Percentiles rank a stretch among this genome's conserved stretches.
These are phyloP conservation scores for Neoboletus magnificus DNA, from an alignment of 768 basidiomycete species.

Conservation along the genomic window DNA sequence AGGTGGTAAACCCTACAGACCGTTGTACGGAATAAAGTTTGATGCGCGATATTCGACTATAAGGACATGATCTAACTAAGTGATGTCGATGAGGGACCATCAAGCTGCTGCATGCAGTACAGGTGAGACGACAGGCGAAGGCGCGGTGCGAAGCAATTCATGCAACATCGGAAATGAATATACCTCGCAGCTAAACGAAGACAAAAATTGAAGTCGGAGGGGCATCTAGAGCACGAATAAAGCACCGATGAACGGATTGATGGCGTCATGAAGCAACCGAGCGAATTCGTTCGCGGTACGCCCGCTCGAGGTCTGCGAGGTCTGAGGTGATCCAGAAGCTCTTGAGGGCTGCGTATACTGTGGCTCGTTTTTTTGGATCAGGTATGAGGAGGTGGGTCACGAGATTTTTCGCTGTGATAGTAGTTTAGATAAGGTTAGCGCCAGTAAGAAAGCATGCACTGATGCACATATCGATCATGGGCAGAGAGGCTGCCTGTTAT, in stretches of 20 bases:
- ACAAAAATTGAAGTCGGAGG: background rate
- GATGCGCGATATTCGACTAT: background rate
- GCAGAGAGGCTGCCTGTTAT: background rate
- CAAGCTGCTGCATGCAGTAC: background rate
- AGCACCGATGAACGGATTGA: background rate
- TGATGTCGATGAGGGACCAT: background rate
- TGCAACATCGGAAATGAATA: constrained; percentile 1
- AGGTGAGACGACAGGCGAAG: background rate
- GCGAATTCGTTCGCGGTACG: constrained; percentile 56
- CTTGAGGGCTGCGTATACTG: constrained; percentile 56
- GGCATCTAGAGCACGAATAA: background rate
- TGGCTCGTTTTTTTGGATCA: constrained; percentile 56
- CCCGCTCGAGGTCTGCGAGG: constrained; percentile 52
- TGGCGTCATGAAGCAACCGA: constrained; percentile 9
- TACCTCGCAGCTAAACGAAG: background rate
- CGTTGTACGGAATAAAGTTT: constrained; percentile 7
- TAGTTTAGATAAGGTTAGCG: constrained; percentile 4
- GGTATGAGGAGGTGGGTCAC: constrained; percentile 60
- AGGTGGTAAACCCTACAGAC: background rate
- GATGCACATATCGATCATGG: background rate
- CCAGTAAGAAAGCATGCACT: background rate
- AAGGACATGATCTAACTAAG: background rate
- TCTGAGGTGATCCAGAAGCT: constrained; percentile 69
- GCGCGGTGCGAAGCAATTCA: background rate
- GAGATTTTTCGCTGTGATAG: constrained; percentile 46